phyloP scores from a whole-genome alignment of 129 eudicot genomes.

The Escallonia herrerae region DNA sequence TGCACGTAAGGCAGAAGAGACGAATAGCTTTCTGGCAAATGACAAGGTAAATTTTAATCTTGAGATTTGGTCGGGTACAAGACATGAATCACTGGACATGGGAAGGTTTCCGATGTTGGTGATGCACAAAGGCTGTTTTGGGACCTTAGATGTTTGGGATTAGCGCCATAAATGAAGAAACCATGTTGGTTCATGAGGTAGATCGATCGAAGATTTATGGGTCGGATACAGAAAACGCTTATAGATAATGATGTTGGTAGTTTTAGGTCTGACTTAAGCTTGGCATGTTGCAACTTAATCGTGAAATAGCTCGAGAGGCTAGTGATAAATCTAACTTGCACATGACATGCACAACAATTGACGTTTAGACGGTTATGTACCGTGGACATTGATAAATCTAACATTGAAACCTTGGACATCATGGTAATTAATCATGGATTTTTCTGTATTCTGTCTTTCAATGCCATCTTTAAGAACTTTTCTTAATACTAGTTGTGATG shows the following conservation, averaged over 20 bases:
- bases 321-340: slow-evolving; percentile 58
- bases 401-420: slow-evolving; percentile 70
- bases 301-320: no score
- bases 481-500: no score
- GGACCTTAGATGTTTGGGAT: slow-evolving; percentile 36
- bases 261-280: no score
- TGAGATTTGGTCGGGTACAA: slow-evolving; percentile 91
- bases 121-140: slow-evolving; percentile 47
- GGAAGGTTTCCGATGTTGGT: slow-evolving; percentile 65
- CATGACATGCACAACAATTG: slow-evolving; percentile 83
- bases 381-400: no score
- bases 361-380: slow-evolving; percentile 56
- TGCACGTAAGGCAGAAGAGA: slow-evolving; percentile 54
- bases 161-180: slow-evolving; percentile 74
- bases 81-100: slow-evolving; percentile 81
- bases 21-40: slow-evolving; percentile 45
- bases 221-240: no score
- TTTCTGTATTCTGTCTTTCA: no score
- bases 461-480: no score
- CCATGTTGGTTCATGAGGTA: slow-evolving; percentile 50
- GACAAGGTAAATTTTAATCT: slow-evolving; percentile 52
- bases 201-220: no score
- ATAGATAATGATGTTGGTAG: no score
- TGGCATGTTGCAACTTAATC: no score
- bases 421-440: slow-evolving; percentile 36